Evolutionary conservation across 2,329 filamentous ascomycete species (phyloP), one percentile per base, ranked within the genome.

Genomic region (Colletotrichum gloeosporioides): DNA sequence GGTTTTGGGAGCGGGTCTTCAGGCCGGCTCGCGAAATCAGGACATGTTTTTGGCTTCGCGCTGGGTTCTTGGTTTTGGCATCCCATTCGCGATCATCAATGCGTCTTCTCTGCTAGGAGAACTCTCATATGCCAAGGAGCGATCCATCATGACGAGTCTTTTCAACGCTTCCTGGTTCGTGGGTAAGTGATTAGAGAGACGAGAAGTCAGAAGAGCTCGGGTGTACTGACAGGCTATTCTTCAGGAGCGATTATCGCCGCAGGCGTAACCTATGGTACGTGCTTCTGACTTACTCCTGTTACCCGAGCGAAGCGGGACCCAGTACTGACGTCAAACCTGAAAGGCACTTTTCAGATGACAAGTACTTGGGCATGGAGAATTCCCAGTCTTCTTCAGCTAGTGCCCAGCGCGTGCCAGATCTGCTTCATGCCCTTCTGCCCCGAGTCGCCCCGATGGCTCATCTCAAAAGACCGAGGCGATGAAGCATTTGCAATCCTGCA

Each of bases 1-100:
- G 79, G 81, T 83, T n/a, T 25, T 79, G 6, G 83, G 83, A 13
- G 82, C 81, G 0, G 77, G 82, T 16, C 49, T 86, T 0, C 84
- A 86, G 66, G 80, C 88, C 15, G 86, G 86, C 18, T 22, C 73
- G 4, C 36, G 73, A 3, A 68, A 76, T 9, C 32, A 82, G 77
- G 89, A 82, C 67, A 84, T 91, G 89, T 92, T 90, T 78, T 85
- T 91, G 55, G 83, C 89, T 12, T 86, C 88, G 22, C 87, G 90
- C 66, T 88, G 90, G 76, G 80, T 91, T 15, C 84, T 92, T 12
- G 90, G 90, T 4, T 89, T 90, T 34, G 90, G 90, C 8, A 86
- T 90, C 31, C 85, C 87, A 0, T 90, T 89, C 77, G 87, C 86
- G 59, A 90, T 89, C 64, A 88, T 89, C 34, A 86, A 87, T 0